phyloP scores from a whole-genome alignment of 768 basidiomycete species.

The Podaxis pistillaris region DNA sequence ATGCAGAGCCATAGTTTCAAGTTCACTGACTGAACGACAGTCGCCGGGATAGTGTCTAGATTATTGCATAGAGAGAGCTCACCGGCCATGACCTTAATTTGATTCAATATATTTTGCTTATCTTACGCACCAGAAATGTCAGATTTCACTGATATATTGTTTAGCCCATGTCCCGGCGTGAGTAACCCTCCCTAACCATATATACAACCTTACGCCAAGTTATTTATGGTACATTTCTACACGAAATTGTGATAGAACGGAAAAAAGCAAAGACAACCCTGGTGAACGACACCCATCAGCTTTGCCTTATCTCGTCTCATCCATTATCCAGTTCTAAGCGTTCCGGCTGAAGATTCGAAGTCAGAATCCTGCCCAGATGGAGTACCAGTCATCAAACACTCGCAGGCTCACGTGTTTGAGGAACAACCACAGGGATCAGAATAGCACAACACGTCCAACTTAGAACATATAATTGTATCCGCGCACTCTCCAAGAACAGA shows the following conservation, averaged over 20 bases:
- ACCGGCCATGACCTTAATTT: not conserved
- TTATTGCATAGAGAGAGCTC: not conserved
- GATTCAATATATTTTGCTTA: not conserved
- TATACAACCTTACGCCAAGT: not conserved
- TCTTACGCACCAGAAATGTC: not conserved
- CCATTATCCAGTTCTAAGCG: not conserved
- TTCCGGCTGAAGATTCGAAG: not conserved
- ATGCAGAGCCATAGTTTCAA: slow-evolving; percentile 87
- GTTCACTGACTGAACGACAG: slow-evolving; percentile 41
- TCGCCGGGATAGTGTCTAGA: not conserved
- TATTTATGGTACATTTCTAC: not conserved
- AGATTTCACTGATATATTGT: not conserved
- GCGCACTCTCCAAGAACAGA: not conserved
- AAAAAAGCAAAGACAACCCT: too few relatives aligned
- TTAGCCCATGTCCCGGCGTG: not conserved
- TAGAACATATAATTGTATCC: slow-evolving; percentile 5
- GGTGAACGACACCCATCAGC: not conserved
- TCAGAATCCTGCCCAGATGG: not conserved
- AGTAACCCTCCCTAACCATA: not conserved
- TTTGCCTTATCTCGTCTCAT: not conserved
- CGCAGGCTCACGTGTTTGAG: not conserved
- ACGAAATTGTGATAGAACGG: not conserved
- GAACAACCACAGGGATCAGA: not conserved
- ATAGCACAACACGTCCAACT: not conserved
- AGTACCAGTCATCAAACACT: not conserved